These are phyloP conservation scores for Kodamaea nitidulidarum DNA, from an alignment of 805 yeast species.

Conservation along the genomic window DNA sequence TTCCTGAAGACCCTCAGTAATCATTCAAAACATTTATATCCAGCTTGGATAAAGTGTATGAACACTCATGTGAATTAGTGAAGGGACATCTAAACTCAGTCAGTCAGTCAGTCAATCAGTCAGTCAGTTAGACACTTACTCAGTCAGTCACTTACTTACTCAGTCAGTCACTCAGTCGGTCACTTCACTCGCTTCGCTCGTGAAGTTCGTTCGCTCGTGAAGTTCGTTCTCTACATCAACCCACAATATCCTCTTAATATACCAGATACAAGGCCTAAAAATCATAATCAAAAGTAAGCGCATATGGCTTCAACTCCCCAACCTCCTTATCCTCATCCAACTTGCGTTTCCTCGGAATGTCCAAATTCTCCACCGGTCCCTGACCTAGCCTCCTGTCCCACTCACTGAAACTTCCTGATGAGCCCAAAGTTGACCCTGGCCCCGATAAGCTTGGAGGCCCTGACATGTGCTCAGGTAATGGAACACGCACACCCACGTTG, in stretches of 20 bases:
- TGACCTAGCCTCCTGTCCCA: constrained; percentile 31
- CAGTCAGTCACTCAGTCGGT: no score
- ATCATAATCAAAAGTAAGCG: constrained; percentile 7
- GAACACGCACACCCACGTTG: constrained; percentile 25
- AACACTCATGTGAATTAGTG: no score
- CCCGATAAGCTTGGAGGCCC: constrained; percentile 45
- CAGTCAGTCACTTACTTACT: no score
- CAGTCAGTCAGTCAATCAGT: no score
- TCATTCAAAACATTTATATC: no score
- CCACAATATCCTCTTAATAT: neutral
- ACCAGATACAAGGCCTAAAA: constrained; percentile 4
- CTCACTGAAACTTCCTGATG: constrained; percentile 38
- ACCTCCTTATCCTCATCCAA: constrained; percentile 19
- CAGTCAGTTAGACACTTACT: no score
- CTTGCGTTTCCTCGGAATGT: constrained; percentile 26
- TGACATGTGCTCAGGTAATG: constrained; percentile 38
- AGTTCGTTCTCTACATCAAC: neutral
- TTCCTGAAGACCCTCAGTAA: no score
- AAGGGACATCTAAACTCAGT: no score
- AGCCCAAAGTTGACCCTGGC: constrained; percentile 41
- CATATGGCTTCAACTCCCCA: constrained; percentile 5
- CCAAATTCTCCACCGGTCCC: constrained; percentile 13
- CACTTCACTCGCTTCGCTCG: no score
- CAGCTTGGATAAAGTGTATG: no score
- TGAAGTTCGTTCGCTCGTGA: no score